Evolutionary conservation across 345 rosid species (phyloP).

Genomic region (Orychophragmus violaceus): DNA sequence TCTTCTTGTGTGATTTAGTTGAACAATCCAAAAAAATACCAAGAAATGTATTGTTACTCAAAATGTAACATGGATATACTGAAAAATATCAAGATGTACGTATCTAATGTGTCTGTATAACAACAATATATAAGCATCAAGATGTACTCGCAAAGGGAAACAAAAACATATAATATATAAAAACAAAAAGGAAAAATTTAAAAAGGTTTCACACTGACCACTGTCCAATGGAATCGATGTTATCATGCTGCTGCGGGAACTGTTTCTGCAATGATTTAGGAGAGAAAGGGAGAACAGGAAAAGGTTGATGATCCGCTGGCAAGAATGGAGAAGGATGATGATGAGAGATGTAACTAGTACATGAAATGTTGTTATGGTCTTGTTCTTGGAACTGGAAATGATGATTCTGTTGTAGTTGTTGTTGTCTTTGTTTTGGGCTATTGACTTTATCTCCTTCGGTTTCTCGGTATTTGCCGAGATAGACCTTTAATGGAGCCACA

Average conservation of each 20-base stretch:
- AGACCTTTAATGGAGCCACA: slow-evolving; percentile 46
- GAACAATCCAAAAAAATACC: background rate
- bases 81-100: slow-evolving; percentile 6
- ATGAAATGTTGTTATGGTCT: slow-evolving; percentile 27
- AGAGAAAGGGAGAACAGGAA: slow-evolving; percentile 48
- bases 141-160: slow-evolving; percentile 1
- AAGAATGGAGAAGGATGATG: slow-evolving; percentile 32
- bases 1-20: background rate
- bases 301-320: slow-evolving; percentile 39
- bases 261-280: slow-evolving; percentile 52
- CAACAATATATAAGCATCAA: slow-evolving; percentile 3
- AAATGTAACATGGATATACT: slow-evolving; percentile 1
- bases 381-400: slow-evolving; percentile 28
- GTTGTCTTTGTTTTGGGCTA: slow-evolving; percentile 49
- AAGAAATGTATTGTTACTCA: background rate
- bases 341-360: slow-evolving; percentile 36
- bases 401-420: slow-evolving; percentile 32
- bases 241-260: slow-evolving; percentile 56
- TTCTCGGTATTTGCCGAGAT: slow-evolving; percentile 51
- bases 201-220: background rate
- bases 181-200: background rate
- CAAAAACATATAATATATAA: background rate
- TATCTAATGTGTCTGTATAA: slow-evolving; percentile 22
- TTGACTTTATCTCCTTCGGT: slow-evolving; percentile 61
- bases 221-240: slow-evolving; percentile 27